Conservation (phyloP, 768 basidiomycete species). For the Podaxis pistillaris region DNA sequence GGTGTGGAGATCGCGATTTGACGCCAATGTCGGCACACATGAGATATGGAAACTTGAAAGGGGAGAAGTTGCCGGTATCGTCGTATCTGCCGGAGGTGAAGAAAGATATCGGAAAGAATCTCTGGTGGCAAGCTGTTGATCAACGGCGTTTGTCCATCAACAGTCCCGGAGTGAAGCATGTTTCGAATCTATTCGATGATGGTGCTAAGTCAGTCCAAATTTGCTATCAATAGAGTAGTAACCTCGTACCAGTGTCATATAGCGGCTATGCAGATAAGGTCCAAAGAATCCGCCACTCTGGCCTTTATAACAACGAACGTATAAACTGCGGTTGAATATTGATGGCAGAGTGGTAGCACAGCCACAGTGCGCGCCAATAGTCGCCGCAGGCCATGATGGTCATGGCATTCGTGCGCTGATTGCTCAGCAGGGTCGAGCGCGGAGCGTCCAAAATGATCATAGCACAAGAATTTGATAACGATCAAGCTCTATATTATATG, state of each 20-base stretch:
- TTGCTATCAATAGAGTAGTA: neutral
- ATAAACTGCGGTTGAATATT: too few species aligned
- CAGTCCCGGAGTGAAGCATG: neutral
- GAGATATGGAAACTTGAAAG: slow-evolving; percentile 37
- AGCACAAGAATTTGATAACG: too few species aligned
- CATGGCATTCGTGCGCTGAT: too few species aligned
- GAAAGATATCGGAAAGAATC: slow-evolving; percentile 28
- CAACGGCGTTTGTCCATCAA: slow-evolving; percentile 1
- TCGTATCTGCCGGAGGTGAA: slow-evolving; percentile 20
- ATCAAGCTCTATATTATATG: neutral
- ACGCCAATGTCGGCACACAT: slow-evolving; percentile 44
- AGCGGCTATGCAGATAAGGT: neutral
- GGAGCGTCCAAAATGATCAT: too few species aligned
- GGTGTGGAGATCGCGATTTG: slow-evolving; percentile 32
- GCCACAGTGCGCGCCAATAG: too few species aligned
- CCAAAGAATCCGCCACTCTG: neutral
- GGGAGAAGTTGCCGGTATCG: slow-evolving; percentile 25
- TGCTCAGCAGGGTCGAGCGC: too few species aligned
- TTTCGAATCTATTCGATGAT: neutral
- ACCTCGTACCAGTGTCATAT: neutral
- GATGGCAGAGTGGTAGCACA: too few species aligned
- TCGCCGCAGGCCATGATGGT: too few species aligned
- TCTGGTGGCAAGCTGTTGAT: slow-evolving; percentile 28
- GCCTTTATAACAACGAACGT: too few species aligned
- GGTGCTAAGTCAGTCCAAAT: neutral